Percentiles rank a stretch among this genome's conserved stretches.
Evolutionary conservation across 2,329 filamentous ascomycete species (phyloP).

Genomic region (Mycosphaerelloides madeirae): DNA sequence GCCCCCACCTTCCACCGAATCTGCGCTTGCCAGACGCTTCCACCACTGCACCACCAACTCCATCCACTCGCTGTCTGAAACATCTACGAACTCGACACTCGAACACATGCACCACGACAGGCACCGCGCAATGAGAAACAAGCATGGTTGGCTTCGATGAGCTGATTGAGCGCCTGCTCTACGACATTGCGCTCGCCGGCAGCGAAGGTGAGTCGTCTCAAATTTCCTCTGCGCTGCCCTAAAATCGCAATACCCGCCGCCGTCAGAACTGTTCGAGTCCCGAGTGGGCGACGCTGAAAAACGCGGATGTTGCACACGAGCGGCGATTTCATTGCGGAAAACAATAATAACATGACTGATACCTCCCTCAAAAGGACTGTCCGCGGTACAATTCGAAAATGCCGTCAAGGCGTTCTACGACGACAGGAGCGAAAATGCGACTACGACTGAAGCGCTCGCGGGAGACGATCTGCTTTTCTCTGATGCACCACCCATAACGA

Average conservation of each 20-base stretch:
- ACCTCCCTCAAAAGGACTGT: slow-evolving; percentile 20
- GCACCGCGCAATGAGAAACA: slow-evolving; percentile 13
- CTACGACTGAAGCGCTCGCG: not conserved
- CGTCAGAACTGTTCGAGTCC: no score
- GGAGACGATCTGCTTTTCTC: slow-evolving; percentile 24
- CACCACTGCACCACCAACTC: no score
- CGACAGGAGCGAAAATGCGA: slow-evolving; percentile 11
- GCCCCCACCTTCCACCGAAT: no score
- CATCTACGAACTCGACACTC: no score
- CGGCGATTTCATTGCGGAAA: not conserved
- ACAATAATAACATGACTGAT: not conserved
- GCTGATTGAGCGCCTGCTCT: slow-evolving; percentile 54
- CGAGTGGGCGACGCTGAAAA: slow-evolving; percentile 5
- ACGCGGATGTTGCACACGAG: no score
- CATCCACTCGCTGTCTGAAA: no score
- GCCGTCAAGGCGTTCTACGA: slow-evolving; percentile 38
- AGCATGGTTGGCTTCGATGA: slow-evolving; percentile 46
- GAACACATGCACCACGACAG: not conserved
- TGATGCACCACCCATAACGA: slow-evolving; percentile 18
- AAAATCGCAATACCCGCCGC: not conserved
- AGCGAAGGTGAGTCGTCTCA: slow-evolving; percentile 49
- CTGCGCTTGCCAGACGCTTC: no score
- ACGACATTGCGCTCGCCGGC: slow-evolving; percentile 56
- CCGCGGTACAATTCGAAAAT: slow-evolving; percentile 37
- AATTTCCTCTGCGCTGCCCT: not conserved